Conservation (phyloP, 306 rosid species). For the Neltuma alba region DNA sequence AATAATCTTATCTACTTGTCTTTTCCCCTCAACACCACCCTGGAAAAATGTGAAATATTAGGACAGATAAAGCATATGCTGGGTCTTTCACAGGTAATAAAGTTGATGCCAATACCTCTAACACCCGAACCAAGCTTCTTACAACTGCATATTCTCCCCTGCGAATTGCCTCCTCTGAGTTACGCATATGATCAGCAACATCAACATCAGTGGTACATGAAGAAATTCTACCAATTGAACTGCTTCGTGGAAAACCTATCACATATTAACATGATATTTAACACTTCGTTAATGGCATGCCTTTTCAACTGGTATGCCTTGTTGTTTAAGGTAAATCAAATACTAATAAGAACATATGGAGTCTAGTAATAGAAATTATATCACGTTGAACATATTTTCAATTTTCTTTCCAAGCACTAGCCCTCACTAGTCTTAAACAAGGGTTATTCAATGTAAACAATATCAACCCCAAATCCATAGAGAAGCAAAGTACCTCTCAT, state of each 20-base stretch:
- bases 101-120: constrained; percentile 64
- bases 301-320: background rate
- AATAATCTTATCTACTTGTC: constrained; percentile 92
- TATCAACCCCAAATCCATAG: background rate
- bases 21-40: constrained; percentile 95
- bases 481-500: background rate
- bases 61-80: constrained; percentile 11
- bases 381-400: background rate
- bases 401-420: background rate
- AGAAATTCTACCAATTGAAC: constrained; percentile 72
- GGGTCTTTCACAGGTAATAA: constrained; percentile 18
- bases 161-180: constrained; percentile 84
- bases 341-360: background rate
- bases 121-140: constrained; percentile 83
- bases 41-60: constrained; percentile 41
- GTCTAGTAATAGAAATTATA: background rate
- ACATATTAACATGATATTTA: constrained; percentile 34
- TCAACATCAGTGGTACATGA: constrained; percentile 53
- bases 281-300: constrained; percentile 12
- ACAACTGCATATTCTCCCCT: constrained; percentile 90
- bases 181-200: constrained; percentile 59
- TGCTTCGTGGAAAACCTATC: constrained; percentile 77
- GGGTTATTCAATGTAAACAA: background rate
- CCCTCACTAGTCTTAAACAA: background rate
- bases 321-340: background rate